These are phyloP conservation scores for Leccinum variicolor DNA, from an alignment of 768 basidiomycete genomes.

Conservation along the genomic window DNA sequence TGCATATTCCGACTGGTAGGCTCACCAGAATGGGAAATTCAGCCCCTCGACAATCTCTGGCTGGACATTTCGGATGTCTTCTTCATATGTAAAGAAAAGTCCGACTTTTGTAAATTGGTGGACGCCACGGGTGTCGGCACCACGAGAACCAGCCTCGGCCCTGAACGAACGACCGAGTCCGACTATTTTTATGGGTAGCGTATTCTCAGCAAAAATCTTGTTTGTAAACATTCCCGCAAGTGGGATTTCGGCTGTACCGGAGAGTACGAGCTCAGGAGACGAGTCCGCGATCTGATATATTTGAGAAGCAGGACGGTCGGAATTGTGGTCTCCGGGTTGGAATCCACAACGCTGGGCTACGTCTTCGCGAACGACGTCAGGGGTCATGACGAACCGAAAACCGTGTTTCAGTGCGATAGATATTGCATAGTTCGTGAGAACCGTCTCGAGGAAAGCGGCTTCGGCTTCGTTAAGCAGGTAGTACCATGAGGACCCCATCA, in stretches of 20 bases:
- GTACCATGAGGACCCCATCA: constrained; percentile 91
- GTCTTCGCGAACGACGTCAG: constrained; percentile 88
- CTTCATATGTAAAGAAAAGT: constrained; percentile 73
- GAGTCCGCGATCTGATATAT: constrained; percentile 63
- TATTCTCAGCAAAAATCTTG: constrained; percentile 50
- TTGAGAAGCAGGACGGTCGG: constrained; percentile 62
- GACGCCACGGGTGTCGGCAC: constrained; percentile 88
- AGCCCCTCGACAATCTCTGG: constrained; percentile 72
- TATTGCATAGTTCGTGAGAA: constrained; percentile 84
- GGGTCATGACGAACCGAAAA: constrained; percentile 80
- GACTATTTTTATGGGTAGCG: constrained; percentile 76
- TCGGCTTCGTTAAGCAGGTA: constrained; percentile 80
- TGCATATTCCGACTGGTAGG: not conserved
- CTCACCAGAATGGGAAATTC: constrained; percentile 75
- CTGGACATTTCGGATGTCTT: constrained; percentile 71
- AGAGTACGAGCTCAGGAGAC: constrained; percentile 69
- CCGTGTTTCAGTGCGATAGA: constrained; percentile 75
- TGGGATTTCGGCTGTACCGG: constrained; percentile 95
- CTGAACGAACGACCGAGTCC: constrained; percentile 91
- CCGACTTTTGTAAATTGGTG: constrained; percentile 98
- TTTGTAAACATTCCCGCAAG: constrained; percentile 87
- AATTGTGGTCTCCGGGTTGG: constrained; percentile 74
- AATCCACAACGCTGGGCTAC: constrained; percentile 90
- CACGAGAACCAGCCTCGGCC: constrained; percentile 94
- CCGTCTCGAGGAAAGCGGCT: constrained; percentile 85